A percentile compares a stretch with the other conserved stretches of the same genome.
Conservation (phyloP, 1,284 basidiomycete genomes). For the Puccinia coronata region DNA sequence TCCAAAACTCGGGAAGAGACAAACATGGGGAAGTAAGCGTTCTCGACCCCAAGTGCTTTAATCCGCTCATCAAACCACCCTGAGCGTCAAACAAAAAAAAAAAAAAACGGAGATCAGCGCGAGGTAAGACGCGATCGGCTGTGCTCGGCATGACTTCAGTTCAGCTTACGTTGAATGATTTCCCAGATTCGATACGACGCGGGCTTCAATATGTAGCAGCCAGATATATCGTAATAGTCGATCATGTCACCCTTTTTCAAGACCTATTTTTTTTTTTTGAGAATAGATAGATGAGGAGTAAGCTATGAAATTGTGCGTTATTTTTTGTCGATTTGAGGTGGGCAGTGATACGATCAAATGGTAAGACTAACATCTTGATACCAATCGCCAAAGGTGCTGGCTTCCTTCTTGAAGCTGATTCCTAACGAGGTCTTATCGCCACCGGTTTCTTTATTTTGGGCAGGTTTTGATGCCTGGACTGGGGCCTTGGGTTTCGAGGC, state of each 20-base stretch:
- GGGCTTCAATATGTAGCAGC: conserved; percentile 97
- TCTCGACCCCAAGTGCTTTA: conserved; percentile 92
- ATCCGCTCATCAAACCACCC: conserved; percentile 90
- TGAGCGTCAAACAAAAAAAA: conserved; percentile 56
- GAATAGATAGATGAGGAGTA: background rate
- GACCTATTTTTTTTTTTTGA: conserved; percentile 66
- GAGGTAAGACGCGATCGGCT: conserved; percentile 33
- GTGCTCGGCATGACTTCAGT: conserved; percentile 52
- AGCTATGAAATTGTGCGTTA: background rate
- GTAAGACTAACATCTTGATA: conserved; percentile 39
- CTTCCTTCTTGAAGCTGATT: conserved; percentile 34
- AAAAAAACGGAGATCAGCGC: background rate
- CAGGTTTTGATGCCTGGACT: background rate
- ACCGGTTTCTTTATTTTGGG: background rate
- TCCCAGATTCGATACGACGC: conserved; percentile 99
- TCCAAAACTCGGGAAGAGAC: conserved; percentile 90
- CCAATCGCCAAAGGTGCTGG: conserved; percentile 44
- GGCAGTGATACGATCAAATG: background rate
- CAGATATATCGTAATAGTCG: conserved; percentile 97
- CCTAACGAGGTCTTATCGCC: conserved; percentile 33
- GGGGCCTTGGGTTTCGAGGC: background rate
- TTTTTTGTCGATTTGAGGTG: conserved; percentile 19
- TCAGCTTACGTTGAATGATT: conserved; percentile 73
- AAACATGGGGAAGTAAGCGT: conserved; percentile 99
- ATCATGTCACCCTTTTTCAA: conserved; percentile 97